phyloP scores from a whole-genome alignment of 768 basidiomycete genomes.

The Boletus rubescentipes region DNA sequence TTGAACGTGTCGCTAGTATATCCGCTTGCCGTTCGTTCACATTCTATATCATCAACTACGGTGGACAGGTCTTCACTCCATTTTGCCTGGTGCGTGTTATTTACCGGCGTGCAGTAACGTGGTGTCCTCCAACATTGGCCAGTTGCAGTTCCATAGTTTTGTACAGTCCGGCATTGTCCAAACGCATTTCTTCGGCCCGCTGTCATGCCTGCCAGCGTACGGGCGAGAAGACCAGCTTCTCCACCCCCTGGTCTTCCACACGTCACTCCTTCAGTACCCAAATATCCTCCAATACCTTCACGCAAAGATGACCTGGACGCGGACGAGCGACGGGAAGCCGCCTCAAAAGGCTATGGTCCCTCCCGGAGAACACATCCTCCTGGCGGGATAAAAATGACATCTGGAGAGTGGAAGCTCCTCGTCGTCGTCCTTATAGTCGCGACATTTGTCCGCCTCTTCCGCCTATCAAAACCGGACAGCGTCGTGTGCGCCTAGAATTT shows the following conservation, averaged over 20 bases:
- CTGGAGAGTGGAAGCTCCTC: constrained; percentile 78
- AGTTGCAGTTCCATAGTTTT: constrained; percentile 10
- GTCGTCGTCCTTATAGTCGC: constrained; percentile 67
- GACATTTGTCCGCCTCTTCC: constrained; percentile 78
- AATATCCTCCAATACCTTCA: constrained; percentile 56
- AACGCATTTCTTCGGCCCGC: constrained; percentile 2
- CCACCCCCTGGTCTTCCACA: constrained; percentile 52
- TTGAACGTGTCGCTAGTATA: not conserved
- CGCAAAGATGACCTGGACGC: constrained; percentile 70
- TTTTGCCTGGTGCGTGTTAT: not conserved
- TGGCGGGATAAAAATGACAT: constrained; percentile 64
- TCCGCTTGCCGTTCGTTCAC: not conserved
- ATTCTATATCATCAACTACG: not conserved
- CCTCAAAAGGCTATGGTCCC: constrained; percentile 61
- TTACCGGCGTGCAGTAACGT: not conserved
- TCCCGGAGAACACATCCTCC: constrained; percentile 45
- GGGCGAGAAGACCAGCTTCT: constrained; percentile 68
- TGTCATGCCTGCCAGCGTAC: constrained; percentile 48
- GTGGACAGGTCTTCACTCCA: not conserved
- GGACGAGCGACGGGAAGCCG: constrained; percentile 67
- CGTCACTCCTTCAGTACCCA: constrained; percentile 37
- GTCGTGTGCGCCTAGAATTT: constrained; percentile 71
- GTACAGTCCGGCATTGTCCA: constrained; percentile 23
- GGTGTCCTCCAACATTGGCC: no score
- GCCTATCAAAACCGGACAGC: constrained; percentile 81